phyloP scores from a whole-genome alignment of 768 basidiomycete genomes.

The Mycena filopes region DNA sequence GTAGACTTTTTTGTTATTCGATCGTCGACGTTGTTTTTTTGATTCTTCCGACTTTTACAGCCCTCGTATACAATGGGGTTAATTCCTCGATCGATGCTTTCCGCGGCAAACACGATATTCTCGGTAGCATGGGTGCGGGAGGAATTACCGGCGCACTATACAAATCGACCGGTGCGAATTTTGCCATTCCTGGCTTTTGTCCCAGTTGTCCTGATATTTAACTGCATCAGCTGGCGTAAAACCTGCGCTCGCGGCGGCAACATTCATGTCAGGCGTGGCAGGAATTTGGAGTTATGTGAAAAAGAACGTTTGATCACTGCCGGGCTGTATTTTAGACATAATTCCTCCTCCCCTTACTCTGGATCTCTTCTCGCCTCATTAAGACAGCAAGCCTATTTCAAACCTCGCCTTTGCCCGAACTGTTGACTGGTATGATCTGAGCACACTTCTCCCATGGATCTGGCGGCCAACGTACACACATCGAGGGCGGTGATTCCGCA shows the following conservation, averaged over 20 bases:
- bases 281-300: conserved; percentile 97
- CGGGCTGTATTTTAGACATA: conserved; percentile 61
- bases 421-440: conserved; percentile 29
- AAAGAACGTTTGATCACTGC: conserved; percentile 76
- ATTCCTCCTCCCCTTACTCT: conserved; percentile 52
- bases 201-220: conserved; percentile 52
- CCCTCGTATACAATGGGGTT: conserved; percentile 94
- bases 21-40: conserved; percentile 37
- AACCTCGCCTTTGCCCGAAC: conserved; percentile 30
- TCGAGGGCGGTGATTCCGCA: conserved; percentile 55
- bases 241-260: conserved; percentile 90
- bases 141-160: conserved; percentile 90
- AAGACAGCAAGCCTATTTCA: conserved; percentile 53
- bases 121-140: conserved; percentile 93
- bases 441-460: conserved; percentile 50
- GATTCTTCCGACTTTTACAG: conserved; percentile 63
- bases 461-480: conserved; percentile 57
- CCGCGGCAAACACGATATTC: conserved; percentile 91
- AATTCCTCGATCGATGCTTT: conserved; percentile 92
- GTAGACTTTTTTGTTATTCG: conserved; percentile 51
- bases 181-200: conserved; percentile 39
- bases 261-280: conserved; percentile 88
- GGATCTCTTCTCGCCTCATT: conserved; percentile 54
- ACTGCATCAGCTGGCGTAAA: conserved; percentile 83
- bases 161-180: conserved; percentile 89